A percentile compares a stretch with the other conserved stretches of the same genome.
Conservation (phyloP, 2,329 filamentous ascomycete genomes). For the Neocucurbitaria cava region DNA sequence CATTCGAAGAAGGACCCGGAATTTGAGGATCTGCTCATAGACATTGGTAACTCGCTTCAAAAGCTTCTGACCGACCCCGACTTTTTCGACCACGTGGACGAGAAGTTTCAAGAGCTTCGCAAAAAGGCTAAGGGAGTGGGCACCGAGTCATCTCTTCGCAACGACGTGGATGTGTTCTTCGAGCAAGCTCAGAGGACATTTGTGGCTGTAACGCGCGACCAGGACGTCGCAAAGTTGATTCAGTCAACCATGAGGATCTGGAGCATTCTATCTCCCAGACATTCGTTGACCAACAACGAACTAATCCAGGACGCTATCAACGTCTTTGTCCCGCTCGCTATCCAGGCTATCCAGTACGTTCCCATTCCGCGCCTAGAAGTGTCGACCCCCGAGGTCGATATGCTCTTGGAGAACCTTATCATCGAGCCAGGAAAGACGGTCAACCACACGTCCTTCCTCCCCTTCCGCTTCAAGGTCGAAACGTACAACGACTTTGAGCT, state of each 20-base stretch:
- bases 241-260: slow-evolving; percentile 72
- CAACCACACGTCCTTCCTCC: slow-evolving; percentile 87
- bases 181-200: slow-evolving; percentile 72
- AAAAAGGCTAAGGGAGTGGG: slow-evolving; percentile 65
- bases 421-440: slow-evolving; percentile 85
- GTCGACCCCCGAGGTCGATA: slow-evolving; percentile 80
- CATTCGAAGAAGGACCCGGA: slow-evolving; percentile 80
- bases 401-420: slow-evolving; percentile 88
- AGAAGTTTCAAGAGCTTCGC: slow-evolving; percentile 67
- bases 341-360: slow-evolving; percentile 82
- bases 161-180: slow-evolving; percentile 76
- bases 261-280: slow-evolving; percentile 70
- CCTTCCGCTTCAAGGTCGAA: slow-evolving; percentile 80
- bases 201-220: slow-evolving; percentile 72
- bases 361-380: slow-evolving; percentile 92
- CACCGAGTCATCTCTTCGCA: slow-evolving; percentile 70
- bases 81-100: slow-evolving; percentile 79
- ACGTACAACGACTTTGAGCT: slow-evolving; percentile 89
- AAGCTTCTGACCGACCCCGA: slow-evolving; percentile 83
- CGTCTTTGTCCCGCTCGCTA: slow-evolving; percentile 78
- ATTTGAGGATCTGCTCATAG: slow-evolving; percentile 77
- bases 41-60: slow-evolving; percentile 77
- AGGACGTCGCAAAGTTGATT: slow-evolving; percentile 73
- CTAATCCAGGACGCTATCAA: slow-evolving; percentile 78
- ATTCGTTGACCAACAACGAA: slow-evolving; percentile 70